Evolutionary conservation across 1,284 basidiomycete genomes (phyloP), one percentile per base, ranked within the genome.

Genomic region (Schizophyllum commune): DNA sequence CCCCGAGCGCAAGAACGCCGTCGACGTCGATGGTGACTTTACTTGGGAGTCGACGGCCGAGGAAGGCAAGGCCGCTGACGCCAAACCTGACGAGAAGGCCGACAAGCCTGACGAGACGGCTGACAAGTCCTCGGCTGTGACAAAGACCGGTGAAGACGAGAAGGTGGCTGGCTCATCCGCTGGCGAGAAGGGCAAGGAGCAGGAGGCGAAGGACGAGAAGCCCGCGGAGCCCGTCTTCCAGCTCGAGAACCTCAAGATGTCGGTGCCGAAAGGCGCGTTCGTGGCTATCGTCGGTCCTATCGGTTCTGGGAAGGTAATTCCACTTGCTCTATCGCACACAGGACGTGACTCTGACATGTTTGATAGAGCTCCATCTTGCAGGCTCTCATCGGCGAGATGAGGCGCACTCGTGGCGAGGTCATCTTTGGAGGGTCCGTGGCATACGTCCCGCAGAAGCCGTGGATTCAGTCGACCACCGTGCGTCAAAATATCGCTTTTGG

Each of bases 331-430:
- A 15, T 21, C 19, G 54, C 6, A 11, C 32, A 22, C 2, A 8
- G 15, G 1, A 47, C 57, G 19, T 4, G 5, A 11, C 15, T 15
- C 47, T 52, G 52, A 55, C 1, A 1, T 34, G 4, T 11, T 6
- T 15, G 9, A 8, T 52, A 84, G 83, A 85, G 82, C 58, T 88
- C 86, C 0, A 69, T 90, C 32, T 72, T 91, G 7, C 86, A 90
- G 68, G 84, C 83, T 1, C 69, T 92, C 57, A 85, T 94, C 60
- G 91, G 91, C 13, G 91, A 94, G 71, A 92, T 94, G 90, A 78
- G 83, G 52, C 81, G 80, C 66, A 78, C 78, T 2, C 67, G 75
- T 4, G 91, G 91, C 5, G 70, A 75, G 70, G 83, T 88, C 52
- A 70, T 75, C 0, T 86, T 91, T 68, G 83, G 84, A 1, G 87